phyloP scores from a whole-genome alignment of 768 basidiomycete species.

The Mycena leptocephala region DNA sequence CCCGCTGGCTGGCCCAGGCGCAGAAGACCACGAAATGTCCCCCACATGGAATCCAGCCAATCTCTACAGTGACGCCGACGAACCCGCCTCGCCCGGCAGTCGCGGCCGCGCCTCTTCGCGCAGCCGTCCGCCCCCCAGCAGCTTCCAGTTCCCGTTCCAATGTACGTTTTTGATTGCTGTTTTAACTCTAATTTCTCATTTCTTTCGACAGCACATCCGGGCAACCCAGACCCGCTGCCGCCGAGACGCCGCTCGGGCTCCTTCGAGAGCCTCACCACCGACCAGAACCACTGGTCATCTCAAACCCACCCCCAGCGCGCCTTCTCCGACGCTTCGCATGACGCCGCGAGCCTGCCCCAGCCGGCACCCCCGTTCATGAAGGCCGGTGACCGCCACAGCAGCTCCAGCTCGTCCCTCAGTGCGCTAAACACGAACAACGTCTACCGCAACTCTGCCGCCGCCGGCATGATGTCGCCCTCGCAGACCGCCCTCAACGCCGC shows the following conservation, averaged over 20 bases:
- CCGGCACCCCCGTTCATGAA: constrained; percentile 70
- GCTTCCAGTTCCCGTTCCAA: constrained; percentile 62
- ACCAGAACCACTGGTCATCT: constrained; percentile 35
- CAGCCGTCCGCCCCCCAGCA: constrained; percentile 56
- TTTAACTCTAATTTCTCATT: background rate
- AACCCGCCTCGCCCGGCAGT: constrained; percentile 25
- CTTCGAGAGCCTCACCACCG: constrained; percentile 55
- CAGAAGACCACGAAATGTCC: constrained; percentile 29
- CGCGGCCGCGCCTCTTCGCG: background rate
- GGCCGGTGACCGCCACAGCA: constrained; percentile 18
- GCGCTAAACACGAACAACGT: constrained; percentile 48
- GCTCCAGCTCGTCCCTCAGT: constrained; percentile 42
- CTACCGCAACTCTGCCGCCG: constrained; percentile 64
- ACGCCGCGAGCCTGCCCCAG: constrained; percentile 45
- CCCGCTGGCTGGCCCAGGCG: constrained; percentile 6
- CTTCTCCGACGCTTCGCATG: constrained; percentile 36
- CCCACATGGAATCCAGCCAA: constrained; percentile 34
- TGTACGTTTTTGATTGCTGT: background rate
- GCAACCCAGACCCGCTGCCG: constrained; percentile 70
- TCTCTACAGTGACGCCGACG: constrained; percentile 24
- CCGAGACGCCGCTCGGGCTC: constrained; percentile 58
- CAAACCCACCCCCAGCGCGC: constrained; percentile 32
- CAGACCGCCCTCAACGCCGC: constrained; percentile 30
- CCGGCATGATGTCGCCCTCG: constrained; percentile 48
- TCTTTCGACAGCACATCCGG: constrained; percentile 73